Percentiles rank a stretch among this genome's conserved stretches.
Evolutionary conservation across 1,139 yeast species (phyloP).

Genomic region (Debaryomyces singareniensis): DNA sequence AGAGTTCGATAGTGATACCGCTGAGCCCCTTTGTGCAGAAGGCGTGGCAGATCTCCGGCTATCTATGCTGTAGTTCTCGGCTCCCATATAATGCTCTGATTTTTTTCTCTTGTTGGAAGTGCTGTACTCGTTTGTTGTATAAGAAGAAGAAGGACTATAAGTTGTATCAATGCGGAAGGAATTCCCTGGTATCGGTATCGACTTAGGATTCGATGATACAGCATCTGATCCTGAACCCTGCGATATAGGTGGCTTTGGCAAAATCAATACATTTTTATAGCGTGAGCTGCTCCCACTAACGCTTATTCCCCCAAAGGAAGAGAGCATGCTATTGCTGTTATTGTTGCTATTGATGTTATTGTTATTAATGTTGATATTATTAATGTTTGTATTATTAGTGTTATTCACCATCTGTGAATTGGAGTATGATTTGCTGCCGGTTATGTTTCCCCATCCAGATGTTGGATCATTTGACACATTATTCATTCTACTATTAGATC

Average conservation of each 20-base stretch:
- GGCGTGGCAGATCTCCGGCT: background rate
- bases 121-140: background rate
- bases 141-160: constrained; percentile 7
- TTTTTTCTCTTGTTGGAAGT: constrained; percentile 33
- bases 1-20: constrained; percentile 9
- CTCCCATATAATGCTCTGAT: constrained; percentile 21
- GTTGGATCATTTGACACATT: too few relatives aligned
- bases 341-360: constrained; percentile 7
- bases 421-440: background rate
- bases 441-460: background rate
- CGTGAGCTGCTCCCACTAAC: constrained; percentile 11
- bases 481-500: too few relatives aligned
- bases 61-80: background rate
- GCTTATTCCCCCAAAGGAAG: constrained; percentile 5
- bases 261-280: constrained; percentile 35
- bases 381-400: constrained; percentile 3
- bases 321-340: constrained; percentile 4
- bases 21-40: constrained; percentile 14
- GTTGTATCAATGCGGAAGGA: constrained; percentile 8
- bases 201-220: constrained; percentile 11
- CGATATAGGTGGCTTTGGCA: constrained; percentile 32
- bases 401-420: constrained; percentile 1
- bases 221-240: constrained; percentile 4
- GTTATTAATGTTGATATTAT: constrained; percentile 5
- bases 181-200: constrained; percentile 23